Base-by-base conservation (phyloP, 1,284 basidiomycete species). In the Grifola frondosa region DNA sequence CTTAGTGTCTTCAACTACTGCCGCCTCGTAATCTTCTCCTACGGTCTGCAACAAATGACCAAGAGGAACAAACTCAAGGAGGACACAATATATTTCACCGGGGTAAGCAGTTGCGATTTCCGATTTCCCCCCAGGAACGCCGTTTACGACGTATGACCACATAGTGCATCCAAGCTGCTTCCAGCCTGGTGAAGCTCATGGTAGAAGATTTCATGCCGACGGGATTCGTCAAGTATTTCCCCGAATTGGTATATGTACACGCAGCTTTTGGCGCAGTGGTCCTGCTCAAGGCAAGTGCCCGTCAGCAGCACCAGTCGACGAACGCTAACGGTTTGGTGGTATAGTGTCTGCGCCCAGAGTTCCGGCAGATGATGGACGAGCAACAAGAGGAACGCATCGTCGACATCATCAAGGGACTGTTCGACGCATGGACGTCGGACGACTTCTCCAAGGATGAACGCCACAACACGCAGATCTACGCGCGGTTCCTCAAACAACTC, bases 161-260 rank as follows among this genome's bases (percentile, higher is more conserved):
- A 20, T 48, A 66, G 63, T 65, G 63, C 36, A 52, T 64, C 24
- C 54, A 62, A 13, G 61, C 66, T 4, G 62, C 62, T 9, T 60
- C 59, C 6, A 48, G 52, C 8, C 46, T 67, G 26, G 54, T 65
- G 21, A 56, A 61, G 28, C 50, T 60, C 17, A 58, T 65, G 52
- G 48, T 61, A 13, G 55, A 61, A 13, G 56, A 56, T 38, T 55
- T 64, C 31, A 53, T 58, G 19, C 53, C 58, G 4, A 61, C 54
- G 6, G 61, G 59, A 13, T 58, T 67, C 46, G 54, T 73, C 45
- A 60, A 64, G 6, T 70, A 69, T 42, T 66, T 69, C 10, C 68
- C 72, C 6, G 72, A 74, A 44, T 61, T 65, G 37, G 63, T 70
- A 37, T 71, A 70, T 44, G 58, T 70, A 22, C 65, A 67, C 36